These are phyloP conservation scores for Dissophora ornata DNA, from an alignment of 192 early-diverging fungal genomes.

Conservation along the genomic window DNA sequence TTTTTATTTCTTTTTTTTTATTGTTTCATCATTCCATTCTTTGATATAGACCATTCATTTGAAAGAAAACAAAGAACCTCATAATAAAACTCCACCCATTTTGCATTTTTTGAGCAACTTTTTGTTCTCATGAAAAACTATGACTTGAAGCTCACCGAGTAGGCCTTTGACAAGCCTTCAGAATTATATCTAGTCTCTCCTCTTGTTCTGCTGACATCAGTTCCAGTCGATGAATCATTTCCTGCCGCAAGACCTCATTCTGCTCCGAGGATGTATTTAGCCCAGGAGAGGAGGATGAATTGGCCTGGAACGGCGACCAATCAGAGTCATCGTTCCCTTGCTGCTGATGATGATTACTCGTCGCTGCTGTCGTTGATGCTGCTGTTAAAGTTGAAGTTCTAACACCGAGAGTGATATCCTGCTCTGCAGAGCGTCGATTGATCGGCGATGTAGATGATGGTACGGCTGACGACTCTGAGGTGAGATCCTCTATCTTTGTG, in stretches of 20 bases:
- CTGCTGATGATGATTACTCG: not conserved
- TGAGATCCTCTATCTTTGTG: not conserved
- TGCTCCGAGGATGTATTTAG: not conserved
- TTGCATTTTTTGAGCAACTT: slow-evolving; percentile 8
- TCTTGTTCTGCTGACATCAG: slow-evolving; percentile 42
- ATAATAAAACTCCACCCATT: slow-evolving; percentile 8
- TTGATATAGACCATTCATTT: too few relatives aligned
- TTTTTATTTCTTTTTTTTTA: too few relatives aligned
- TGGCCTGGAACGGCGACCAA: slow-evolving; percentile 38
- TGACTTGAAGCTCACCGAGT: not conserved
- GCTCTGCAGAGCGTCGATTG: not conserved
- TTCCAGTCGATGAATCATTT: slow-evolving; percentile 30
- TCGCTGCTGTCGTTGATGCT: not conserved
- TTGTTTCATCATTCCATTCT: too few relatives aligned
- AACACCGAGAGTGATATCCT: not conserved
- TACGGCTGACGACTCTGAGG: not conserved
- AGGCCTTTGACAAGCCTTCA: slow-evolving; percentile 13
- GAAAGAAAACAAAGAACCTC: too few relatives aligned
- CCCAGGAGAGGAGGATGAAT: not conserved
- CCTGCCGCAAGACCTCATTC: slow-evolving; percentile 14
- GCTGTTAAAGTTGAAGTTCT: not conserved
- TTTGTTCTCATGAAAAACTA: not conserved
- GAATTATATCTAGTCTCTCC: slow-evolving; percentile 15
- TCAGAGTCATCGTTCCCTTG: slow-evolving; percentile 5
- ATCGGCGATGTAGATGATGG: not conserved